These are phyloP conservation scores for Penicillium psychrosexuale DNA, from an alignment of 2,329 filamentous ascomycete species.

Conservation along the genomic window DNA sequence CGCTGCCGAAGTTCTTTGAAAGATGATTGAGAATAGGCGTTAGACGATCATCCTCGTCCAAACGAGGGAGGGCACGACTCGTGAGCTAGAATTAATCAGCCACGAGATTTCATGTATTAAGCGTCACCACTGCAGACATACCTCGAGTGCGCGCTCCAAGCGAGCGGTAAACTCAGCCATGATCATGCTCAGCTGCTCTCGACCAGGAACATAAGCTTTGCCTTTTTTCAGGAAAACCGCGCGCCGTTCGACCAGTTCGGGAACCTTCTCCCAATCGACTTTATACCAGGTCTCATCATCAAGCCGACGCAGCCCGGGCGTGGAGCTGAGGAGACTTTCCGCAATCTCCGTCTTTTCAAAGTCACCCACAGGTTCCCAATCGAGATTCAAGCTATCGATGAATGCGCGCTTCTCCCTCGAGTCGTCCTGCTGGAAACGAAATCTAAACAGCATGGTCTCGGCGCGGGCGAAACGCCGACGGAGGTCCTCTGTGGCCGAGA, in stretches of 20 bases:
- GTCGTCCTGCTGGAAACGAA: conserved; percentile 78
- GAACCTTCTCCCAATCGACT: conserved; percentile 90
- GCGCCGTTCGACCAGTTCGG: conserved; percentile 79
- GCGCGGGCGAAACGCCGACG: conserved; percentile 80
- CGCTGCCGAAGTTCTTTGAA: conserved; percentile 93
- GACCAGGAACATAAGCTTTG: conserved; percentile 84
- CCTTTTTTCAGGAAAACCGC: conserved; percentile 73
- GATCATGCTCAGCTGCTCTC: conserved; percentile 86
- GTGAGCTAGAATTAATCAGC: conserved; percentile 60
- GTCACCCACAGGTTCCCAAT: conserved; percentile 79
- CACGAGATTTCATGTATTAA: conserved; percentile 6
- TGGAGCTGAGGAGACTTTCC: conserved; percentile 60
- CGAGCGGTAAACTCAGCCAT: conserved; percentile 77
- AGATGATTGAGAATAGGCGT: conserved; percentile 73
- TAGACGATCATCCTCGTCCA: conserved; percentile 94
- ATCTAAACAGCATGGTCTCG: conserved; percentile 83
- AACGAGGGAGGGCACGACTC: conserved; percentile 80
- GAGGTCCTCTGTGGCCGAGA: conserved; percentile 86
- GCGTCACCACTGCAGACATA: conserved; percentile 39
- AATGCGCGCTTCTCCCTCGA: conserved; percentile 70
- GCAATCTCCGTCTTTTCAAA: conserved; percentile 71
- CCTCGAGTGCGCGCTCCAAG: conserved; percentile 79
- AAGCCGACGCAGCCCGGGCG: conserved; percentile 46
- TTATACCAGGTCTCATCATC: conserved; percentile 94
- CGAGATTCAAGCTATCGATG: conserved; percentile 70